Conservation (phyloP, 1,139 yeast genomes). For the Zygotorulaspora mrakii region DNA sequence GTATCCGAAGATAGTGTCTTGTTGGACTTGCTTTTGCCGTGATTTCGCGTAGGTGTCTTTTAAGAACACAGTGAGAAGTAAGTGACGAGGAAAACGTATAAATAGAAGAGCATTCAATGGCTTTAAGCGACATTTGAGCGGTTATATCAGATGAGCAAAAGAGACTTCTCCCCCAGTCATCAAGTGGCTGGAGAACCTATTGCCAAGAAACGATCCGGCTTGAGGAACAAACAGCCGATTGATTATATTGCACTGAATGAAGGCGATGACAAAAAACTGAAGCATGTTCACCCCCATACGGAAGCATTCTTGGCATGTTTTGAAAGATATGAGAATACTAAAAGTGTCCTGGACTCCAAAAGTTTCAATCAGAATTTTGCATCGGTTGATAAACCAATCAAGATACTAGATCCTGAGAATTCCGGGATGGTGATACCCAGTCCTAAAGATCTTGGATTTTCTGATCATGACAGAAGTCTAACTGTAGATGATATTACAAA, state of each 20-base stretch:
- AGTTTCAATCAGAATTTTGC: conserved; percentile 42
- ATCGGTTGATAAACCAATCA: conserved; percentile 39
- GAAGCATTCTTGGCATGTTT: conserved; percentile 31
- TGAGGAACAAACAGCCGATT: conserved; percentile 43
- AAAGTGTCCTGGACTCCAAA: conserved; percentile 32
- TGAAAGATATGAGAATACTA: conserved; percentile 18
- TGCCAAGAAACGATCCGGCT: conserved; percentile 17
- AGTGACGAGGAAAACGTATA: no score
- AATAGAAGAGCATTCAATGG: no score
- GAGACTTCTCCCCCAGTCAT: no score
- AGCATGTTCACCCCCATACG: conserved; percentile 62
- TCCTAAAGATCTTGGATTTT: conserved; percentile 37
- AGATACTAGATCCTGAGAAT: conserved; percentile 35
- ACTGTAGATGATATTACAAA: conserved; percentile 49
- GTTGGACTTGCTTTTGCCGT: no score
- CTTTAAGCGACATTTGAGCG: no score
- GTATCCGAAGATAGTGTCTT: no score
- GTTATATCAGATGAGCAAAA: no score
- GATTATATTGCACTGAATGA: conserved; percentile 80
- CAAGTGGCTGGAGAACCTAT: no score
- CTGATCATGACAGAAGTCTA: conserved; percentile 7
- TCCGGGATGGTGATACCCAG: conserved; percentile 42
- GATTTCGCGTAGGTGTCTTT: no score
- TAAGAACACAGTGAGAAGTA: no score
- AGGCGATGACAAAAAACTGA: conserved; percentile 62